A percentile compares a stretch with the other conserved stretches of the same genome.
Evolutionary conservation across 768 basidiomycete species (phyloP).

Genomic region (Rubroboletus satanas): DNA sequence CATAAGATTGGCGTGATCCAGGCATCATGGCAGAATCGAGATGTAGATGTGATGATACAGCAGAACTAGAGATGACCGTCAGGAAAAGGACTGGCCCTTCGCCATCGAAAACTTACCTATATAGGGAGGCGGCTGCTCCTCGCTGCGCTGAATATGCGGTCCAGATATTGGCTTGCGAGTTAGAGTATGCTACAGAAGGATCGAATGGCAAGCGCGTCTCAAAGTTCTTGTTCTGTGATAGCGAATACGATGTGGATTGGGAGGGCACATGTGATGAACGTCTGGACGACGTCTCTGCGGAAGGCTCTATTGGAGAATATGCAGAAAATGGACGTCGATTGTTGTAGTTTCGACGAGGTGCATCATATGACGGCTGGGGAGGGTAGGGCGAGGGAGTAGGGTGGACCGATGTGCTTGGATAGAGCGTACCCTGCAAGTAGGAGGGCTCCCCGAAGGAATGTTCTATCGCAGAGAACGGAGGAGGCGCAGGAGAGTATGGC

Average conservation of each 20-base stretch:
- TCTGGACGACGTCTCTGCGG: conserved; percentile 17
- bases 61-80: conserved; percentile 37
- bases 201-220: conserved; percentile 36
- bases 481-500: conserved; percentile 27
- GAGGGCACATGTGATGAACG: conserved; percentile 14
- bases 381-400: conserved; percentile 23
- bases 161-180: conserved; percentile 10
- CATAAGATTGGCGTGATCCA: conserved; percentile 10
- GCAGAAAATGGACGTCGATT: conserved; percentile 6
- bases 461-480: conserved; percentile 30
- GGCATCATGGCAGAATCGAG: conserved; percentile 4
- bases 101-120: conserved; percentile 44
- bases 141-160: conserved; percentile 6
- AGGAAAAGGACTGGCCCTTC: not conserved
- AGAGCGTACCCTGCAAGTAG: conserved; percentile 26
- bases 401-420: conserved; percentile 20
- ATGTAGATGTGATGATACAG: conserved; percentile 49
- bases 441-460: conserved; percentile 38
- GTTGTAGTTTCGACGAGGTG: conserved; percentile 12
- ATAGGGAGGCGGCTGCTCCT: conserved; percentile 42
- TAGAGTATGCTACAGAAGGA: conserved; percentile 46
- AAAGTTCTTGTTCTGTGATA: conserved; percentile 1
- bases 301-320: conserved; percentile 2
- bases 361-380: conserved; percentile 19
- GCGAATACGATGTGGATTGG: not conserved